These are phyloP conservation scores for Ambispora gerdemannii DNA, from an alignment of 192 early-diverging fungal species.

Conservation along the genomic window DNA sequence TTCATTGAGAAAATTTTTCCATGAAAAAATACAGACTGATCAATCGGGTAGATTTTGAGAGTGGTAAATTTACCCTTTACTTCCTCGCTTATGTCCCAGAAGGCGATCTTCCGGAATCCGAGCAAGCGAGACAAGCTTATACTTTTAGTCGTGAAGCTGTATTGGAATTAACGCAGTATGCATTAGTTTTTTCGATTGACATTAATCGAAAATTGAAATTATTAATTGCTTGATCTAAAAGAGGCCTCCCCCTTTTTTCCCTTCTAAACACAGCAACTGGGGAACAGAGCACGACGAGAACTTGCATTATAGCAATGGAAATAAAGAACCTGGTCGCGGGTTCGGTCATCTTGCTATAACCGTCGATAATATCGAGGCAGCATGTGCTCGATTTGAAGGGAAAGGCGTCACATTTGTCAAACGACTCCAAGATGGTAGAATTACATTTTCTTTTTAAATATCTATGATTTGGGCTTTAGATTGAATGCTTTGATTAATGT, in stretches of 20 bases:
- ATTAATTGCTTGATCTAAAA: background rate
- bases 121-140: slow-evolving; percentile 46
- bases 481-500: too few species aligned
- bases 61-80: slow-evolving; percentile 63
- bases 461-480: background rate
- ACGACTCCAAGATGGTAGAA: slow-evolving; percentile 62
- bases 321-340: slow-evolving; percentile 65
- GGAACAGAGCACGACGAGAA: slow-evolving; percentile 67
- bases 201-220: background rate
- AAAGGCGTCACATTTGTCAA: slow-evolving; percentile 75
- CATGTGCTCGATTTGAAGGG: slow-evolving; percentile 70
- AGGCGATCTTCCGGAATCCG: slow-evolving; percentile 47
- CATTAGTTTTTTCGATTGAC: slow-evolving; percentile 11
- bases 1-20: background rate
- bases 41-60: slow-evolving; percentile 35
- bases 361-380: slow-evolving; percentile 76
- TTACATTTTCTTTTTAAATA: background rate
- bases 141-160: slow-evolving; percentile 66
- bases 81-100: slow-evolving; percentile 66
- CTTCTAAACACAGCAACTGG: slow-evolving; percentile 57
- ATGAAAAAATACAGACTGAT: slow-evolving; percentile 25
- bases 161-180: slow-evolving; percentile 80
- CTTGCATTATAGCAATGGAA: slow-evolving; percentile 68
- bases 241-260: background rate
- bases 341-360: slow-evolving; percentile 81